Percentiles rank a stretch among this genome's conserved stretches.
Conservation (phyloP, 2,329 filamentous ascomycete genomes). For the Neonectria neomacrospora region DNA sequence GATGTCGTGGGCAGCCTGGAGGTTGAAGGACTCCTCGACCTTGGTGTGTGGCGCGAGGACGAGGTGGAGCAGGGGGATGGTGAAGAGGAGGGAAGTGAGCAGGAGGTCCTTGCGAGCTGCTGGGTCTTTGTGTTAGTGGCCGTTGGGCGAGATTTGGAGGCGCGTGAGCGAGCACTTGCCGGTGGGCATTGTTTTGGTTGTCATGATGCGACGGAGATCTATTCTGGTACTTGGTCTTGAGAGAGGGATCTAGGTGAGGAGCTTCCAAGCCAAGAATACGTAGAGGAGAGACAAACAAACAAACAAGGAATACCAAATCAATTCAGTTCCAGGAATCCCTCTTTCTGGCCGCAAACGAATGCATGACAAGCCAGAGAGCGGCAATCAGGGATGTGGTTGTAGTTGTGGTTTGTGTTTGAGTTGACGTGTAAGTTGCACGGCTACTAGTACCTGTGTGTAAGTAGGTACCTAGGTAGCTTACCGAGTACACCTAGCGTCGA, state of each 20-base stretch:
- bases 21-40: conserved; percentile 98
- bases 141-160: neutral
- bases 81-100: conserved; percentile 51
- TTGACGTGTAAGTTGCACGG: conserved; percentile 7
- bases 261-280: neutral
- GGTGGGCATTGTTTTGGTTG: conserved; percentile 37
- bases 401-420: too few relatives aligned
- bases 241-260: neutral
- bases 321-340: neutral
- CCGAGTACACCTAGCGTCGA: too few relatives aligned
- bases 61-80: conserved; percentile 76
- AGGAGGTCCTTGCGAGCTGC: conserved; percentile 36
- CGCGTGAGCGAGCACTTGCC: conserved; percentile 23
- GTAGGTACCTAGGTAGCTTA: too few relatives aligned
- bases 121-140: conserved; percentile 5
- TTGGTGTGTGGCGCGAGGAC: conserved; percentile 88
- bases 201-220: neutral
- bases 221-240: conserved; percentile 1
- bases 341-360: neutral
- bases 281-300: neutral
- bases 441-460: too few relatives aligned
- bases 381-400: neutral
- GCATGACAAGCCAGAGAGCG: neutral
- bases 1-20: conserved; percentile 93
- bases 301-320: neutral